phyloP scores from a whole-genome alignment of 2,329 filamentous ascomycete species.

The Trichoderma breve region DNA sequence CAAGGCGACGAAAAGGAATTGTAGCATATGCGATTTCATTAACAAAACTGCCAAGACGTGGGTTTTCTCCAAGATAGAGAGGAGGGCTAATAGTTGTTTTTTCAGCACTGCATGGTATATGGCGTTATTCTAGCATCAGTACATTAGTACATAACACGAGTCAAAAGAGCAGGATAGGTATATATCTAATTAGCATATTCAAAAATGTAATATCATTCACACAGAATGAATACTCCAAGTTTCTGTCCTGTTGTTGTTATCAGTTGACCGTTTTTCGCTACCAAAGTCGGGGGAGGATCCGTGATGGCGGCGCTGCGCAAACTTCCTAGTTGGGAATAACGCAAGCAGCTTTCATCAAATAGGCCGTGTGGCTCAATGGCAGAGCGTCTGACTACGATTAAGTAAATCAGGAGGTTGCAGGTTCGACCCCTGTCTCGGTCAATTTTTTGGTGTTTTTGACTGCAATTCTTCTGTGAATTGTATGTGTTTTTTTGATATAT shows the following conservation, averaged over 20 bases:
- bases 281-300: background rate
- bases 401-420: constrained; percentile 20
- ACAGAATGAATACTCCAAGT: background rate
- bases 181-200: background rate
- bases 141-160: background rate
- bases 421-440: constrained; percentile 21
- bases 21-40: background rate
- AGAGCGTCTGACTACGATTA: constrained; percentile 20
- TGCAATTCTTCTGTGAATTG: background rate
- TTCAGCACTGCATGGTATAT: background rate
- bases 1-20: background rate
- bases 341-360: background rate
- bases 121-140: background rate
- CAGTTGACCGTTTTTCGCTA: background rate
- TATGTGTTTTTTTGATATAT: background rate
- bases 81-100: background rate
- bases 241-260: background rate
- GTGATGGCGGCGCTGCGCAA: background rate
- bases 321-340: background rate
- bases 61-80: background rate
- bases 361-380: constrained; percentile 20
- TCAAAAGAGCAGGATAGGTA: background rate
- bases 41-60: background rate
- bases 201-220: background rate
- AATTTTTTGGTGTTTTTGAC: background rate